Evolutionary conservation across 176 grass and related monocot genomes (phyloP).

Genomic region (Rhynchospora breviuscula): DNA sequence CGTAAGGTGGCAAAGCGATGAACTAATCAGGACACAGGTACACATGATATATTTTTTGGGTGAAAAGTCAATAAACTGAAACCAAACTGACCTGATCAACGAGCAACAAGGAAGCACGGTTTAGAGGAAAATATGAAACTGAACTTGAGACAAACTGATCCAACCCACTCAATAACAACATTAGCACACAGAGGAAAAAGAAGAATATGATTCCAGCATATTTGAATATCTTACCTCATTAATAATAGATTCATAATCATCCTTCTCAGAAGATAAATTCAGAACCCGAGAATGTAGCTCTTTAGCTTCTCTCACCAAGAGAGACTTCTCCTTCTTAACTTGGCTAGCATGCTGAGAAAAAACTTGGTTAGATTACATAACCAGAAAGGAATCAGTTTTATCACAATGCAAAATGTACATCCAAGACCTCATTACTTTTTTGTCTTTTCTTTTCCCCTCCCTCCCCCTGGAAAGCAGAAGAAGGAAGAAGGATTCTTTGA

Average conservation of each 20-base stretch:
- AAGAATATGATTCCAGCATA: not conserved
- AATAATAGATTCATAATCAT: conserved; percentile 32
- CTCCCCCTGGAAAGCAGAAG: not conserved
- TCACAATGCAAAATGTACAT: conserved; percentile 4
- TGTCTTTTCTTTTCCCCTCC: not conserved
- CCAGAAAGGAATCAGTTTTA: not conserved
- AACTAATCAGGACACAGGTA: not conserved
- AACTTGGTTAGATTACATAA: conserved; percentile 23
- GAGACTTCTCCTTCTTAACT: conserved; percentile 36
- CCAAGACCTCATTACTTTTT: not conserved
- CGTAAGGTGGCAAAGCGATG: not conserved
- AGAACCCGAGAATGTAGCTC: conserved; percentile 40
- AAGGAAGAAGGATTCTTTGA: not conserved
- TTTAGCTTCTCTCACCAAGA: conserved; percentile 31
- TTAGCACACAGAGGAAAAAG: too few relatives aligned
- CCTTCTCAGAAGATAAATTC: conserved; percentile 41
- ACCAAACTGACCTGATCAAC: not conserved
- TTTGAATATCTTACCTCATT: conserved; percentile 35
- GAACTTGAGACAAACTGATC: not conserved
- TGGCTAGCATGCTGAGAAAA: conserved; percentile 38
- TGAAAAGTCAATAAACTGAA: not conserved
- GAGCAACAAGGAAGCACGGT: not conserved
- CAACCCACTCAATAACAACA: not conserved
- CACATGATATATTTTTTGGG: not conserved
- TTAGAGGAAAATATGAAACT: not conserved